Base-by-base conservation (phyloP, 2,329 filamentous ascomycete species). In the Podosphaera fusca region DNA sequence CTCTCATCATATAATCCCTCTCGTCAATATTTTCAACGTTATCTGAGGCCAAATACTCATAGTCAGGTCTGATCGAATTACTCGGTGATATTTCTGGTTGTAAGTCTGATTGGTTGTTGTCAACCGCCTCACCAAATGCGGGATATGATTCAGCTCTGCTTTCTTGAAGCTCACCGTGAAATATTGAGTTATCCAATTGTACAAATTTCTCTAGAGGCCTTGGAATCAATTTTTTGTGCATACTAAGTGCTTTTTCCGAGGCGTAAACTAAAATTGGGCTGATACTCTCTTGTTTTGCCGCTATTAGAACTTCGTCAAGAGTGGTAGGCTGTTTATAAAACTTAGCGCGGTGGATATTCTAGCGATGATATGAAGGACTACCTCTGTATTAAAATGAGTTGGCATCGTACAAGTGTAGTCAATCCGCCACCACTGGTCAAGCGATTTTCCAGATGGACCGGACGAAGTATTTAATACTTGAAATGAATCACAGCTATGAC, bases 361-460 rank as follows among this genome's bases (percentile, higher is more conserved):
- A 40, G 42, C 12, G 8, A 55, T 6, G 38, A 21, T 34, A 30
- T 8, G 14, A n/a, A 33, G 10, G 47, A 69, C 55, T 69, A 78
- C 76, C 71, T 78, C 73, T 14, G 73, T 68, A 60, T 69, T 72
- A 34, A 74, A 68, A n/a, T 74, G 72, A 53, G 69, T 67, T 4
- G 68, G 62, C 9, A 70, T 70, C 14, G 67, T 63, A 10, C 68
- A 63, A 30, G 65, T 64, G 59, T 73, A 76, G 40, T 71, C 68
- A 51, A 79, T 67, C 60, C 72, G 72, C 77, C 77, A 80, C 77
- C 77, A 80, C 62, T 78, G 76, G 56, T 78, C 75, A 5, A 53
- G 9, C 5, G 33, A 9, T 12, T 6, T 8, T 21, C 21, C 12
- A 10, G 12, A 21, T 9, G 6, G 1, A 21, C 2, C 34, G 7